A percentile compares a stretch with the other conserved stretches of the same genome.
These are phyloP conservation scores for Macrophomina pseudophaseolina DNA, from an alignment of 2,329 filamentous ascomycete genomes.

Conservation along the genomic window DNA sequence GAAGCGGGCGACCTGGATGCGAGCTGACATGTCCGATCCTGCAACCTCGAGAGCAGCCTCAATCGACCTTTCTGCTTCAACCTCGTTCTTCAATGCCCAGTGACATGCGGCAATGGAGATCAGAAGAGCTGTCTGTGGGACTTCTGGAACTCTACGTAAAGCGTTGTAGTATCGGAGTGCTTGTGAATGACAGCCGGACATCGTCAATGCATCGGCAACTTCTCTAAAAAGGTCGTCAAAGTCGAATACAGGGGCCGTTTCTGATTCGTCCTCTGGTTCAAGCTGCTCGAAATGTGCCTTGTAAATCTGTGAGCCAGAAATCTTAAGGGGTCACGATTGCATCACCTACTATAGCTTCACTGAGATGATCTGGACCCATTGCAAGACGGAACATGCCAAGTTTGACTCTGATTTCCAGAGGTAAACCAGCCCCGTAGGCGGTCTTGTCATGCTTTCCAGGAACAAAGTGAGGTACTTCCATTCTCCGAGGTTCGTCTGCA, in stretches of 20 bases:
- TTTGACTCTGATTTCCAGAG: slow-evolving; percentile 81
- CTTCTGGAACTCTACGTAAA: slow-evolving; percentile 53
- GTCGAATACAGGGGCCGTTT: slow-evolving; percentile 61
- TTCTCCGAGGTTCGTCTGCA: slow-evolving; percentile 69
- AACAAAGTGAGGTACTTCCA: slow-evolving; percentile 65
- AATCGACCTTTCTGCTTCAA: slow-evolving; percentile 78
- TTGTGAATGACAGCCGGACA: slow-evolving; percentile 56
- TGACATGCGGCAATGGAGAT: slow-evolving; percentile 62
- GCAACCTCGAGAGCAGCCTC: slow-evolving; percentile 75
- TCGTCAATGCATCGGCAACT: slow-evolving; percentile 63
- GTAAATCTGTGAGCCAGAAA: background rate
- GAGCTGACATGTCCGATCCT: slow-evolving; percentile 73
- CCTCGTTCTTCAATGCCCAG: slow-evolving; percentile 64
- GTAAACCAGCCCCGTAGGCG: slow-evolving; percentile 75
- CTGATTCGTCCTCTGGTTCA: slow-evolving; percentile 63
- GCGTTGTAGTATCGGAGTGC: slow-evolving; percentile 65
- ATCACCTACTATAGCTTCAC: slow-evolving; percentile 74
- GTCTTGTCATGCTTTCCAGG: slow-evolving; percentile 58
- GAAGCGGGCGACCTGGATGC: slow-evolving; percentile 79
- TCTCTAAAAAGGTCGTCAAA: slow-evolving; percentile 83
- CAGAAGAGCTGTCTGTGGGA: slow-evolving; percentile 48
- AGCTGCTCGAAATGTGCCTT: slow-evolving; percentile 64
- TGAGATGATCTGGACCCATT: slow-evolving; percentile 62
- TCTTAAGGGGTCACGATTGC: background rate
- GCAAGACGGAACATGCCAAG: slow-evolving; percentile 82